A percentile compares a stretch with the other conserved stretches of the same genome.
Evolutionary conservation across 2,329 filamentous ascomycete genomes (phyloP).

Genomic region (Fusarium succisae): DNA sequence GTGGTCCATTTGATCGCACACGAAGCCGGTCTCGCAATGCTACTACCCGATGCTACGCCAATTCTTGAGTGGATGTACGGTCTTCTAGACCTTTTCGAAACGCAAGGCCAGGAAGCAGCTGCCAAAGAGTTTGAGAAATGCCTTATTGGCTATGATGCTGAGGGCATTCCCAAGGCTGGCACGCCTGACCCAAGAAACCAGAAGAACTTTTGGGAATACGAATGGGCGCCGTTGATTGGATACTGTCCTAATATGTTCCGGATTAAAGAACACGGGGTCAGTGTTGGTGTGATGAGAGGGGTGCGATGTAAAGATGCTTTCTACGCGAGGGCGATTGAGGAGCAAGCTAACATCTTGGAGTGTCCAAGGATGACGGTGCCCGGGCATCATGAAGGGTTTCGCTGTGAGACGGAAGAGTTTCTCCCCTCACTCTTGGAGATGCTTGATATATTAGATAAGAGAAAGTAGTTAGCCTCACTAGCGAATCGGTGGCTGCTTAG

Average conservation of each 20-base stretch:
- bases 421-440: not conserved
- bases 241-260: not conserved
- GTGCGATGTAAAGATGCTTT: not conserved
- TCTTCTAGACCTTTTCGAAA: not conserved
- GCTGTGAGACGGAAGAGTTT: not conserved
- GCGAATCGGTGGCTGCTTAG: too few relatives aligned
- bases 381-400: constrained; percentile 1
- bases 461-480: not conserved
- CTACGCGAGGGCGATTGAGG: not conserved
- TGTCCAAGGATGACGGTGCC: constrained; percentile 4
- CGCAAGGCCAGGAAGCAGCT: not conserved
- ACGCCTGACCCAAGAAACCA: not conserved
- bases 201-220: constrained; percentile 6
- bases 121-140: not conserved
- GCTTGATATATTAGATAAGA: not conserved
- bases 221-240: not conserved
- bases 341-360: not conserved
- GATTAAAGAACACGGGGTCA: not conserved
- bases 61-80: constrained; percentile 7
- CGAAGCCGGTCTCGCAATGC: not conserved
- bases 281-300: constrained; percentile 7
- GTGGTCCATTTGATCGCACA: not conserved
- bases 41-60: not conserved
- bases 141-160: not conserved
- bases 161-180: not conserved